phyloP scores from a whole-genome alignment of 768 basidiomycete species.

The Russula abietina region DNA sequence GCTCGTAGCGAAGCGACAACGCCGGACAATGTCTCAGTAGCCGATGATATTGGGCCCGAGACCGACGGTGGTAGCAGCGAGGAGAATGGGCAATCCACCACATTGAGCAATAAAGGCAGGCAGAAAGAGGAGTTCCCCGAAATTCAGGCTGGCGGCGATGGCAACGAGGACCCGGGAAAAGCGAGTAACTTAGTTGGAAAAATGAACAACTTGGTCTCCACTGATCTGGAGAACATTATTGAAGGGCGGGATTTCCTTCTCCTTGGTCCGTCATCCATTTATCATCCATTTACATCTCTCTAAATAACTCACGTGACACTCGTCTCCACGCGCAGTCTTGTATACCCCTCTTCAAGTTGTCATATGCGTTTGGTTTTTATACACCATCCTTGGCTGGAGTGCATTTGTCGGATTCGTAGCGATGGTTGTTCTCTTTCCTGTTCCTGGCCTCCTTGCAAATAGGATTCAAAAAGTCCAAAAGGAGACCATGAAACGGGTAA shows the following conservation, averaged over 20 bases:
- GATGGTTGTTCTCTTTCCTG: slow-evolving; percentile 38
- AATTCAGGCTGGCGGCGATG: slow-evolving; percentile 5
- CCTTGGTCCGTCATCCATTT: slow-evolving; percentile 13
- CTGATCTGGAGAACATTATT: slow-evolving; percentile 42
- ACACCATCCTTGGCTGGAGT: slow-evolving; percentile 47
- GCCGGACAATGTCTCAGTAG: slow-evolving; percentile 28
- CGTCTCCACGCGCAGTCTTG: slow-evolving; percentile 25
- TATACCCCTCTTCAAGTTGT: slow-evolving; percentile 38
- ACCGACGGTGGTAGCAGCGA: slow-evolving; percentile 15
- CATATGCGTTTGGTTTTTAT: slow-evolving; percentile 39
- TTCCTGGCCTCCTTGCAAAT: slow-evolving; percentile 39
- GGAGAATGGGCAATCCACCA: slow-evolving; percentile 18
- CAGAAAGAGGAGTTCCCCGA: slow-evolving; percentile 2
- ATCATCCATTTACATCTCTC: neutral
- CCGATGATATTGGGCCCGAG: slow-evolving; percentile 4
- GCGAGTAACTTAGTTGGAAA: slow-evolving; percentile 57
- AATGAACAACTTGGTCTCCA: slow-evolving; percentile 71
- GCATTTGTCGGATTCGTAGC: slow-evolving; percentile 39
- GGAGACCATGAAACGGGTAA: slow-evolving; percentile 38
- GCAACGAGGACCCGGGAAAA: neutral
- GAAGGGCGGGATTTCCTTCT: slow-evolving; percentile 29
- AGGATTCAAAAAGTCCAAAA: slow-evolving; percentile 34
- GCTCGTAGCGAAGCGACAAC: slow-evolving; percentile 23
- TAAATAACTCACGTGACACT: neutral
- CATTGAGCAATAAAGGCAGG: slow-evolving; percentile 24